These are phyloP conservation scores for Coemansia sp. DNA, from an alignment of 192 early-diverging fungal species.

Conservation along the genomic window DNA sequence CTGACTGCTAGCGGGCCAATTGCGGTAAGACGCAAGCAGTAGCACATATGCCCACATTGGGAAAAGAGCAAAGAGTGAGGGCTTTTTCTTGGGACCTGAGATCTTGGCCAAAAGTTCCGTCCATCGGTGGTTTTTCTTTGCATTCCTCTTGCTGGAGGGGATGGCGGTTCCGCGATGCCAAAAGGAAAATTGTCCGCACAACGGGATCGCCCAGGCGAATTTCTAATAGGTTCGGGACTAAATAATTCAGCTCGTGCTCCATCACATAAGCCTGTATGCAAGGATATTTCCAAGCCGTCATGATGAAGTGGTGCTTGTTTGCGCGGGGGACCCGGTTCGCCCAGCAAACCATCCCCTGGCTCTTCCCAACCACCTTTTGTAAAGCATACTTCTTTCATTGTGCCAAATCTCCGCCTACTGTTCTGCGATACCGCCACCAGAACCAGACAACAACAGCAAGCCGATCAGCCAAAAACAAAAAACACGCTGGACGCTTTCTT, in stretches of 20 bases:
- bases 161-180: neutral
- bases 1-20: neutral
- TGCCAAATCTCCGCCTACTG: neutral
- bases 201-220: neutral
- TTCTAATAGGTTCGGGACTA: neutral
- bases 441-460: neutral
- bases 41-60: neutral
- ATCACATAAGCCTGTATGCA: neutral
- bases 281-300: neutral
- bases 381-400: neutral
- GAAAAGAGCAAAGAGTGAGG: neutral
- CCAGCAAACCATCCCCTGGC: neutral
- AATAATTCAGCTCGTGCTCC: too few species aligned
- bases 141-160: too few species aligned
- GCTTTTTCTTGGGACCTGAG: neutral
- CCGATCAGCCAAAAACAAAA: too few species aligned
- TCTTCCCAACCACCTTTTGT: neutral
- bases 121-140: too few species aligned
- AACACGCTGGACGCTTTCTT: too few species aligned
- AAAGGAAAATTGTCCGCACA: neutral
- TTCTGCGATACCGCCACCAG: neutral
- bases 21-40: neutral
- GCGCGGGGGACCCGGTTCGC: neutral
- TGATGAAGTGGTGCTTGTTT: neutral
- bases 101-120: neutral